These are phyloP conservation scores for Begonia loranthoides DNA, from an alignment of 306 rosid species.

Conservation along the genomic window DNA sequence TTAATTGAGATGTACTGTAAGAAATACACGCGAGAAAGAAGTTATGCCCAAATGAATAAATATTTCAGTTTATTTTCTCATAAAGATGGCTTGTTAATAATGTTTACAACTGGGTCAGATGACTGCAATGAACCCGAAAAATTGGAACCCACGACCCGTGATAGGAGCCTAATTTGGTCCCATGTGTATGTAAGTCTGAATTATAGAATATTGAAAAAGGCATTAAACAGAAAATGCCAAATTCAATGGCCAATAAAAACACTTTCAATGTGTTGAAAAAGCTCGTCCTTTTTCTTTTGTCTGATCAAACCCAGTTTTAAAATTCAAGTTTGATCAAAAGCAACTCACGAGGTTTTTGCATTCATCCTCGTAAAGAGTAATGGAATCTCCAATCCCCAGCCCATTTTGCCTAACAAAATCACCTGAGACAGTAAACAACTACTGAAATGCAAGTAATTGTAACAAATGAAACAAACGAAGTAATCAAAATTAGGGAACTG, in stretches of 20 bases:
- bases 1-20: slow-evolving; percentile 17
- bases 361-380: slow-evolving; percentile 41
- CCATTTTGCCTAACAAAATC: slow-evolving; percentile 29
- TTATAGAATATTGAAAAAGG: background rate
- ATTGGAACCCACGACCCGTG: too few relatives aligned
- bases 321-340: background rate
- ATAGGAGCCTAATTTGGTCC: too few relatives aligned
- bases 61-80: background rate
- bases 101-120: too few relatives aligned
- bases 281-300: too few relatives aligned
- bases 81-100: too few relatives aligned
- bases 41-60: background rate
- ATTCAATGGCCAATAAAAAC: background rate
- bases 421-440: slow-evolving; percentile 19
- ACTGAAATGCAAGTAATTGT: too few relatives aligned
- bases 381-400: slow-evolving; percentile 33
- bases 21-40: background rate
- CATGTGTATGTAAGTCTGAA: too few relatives aligned
- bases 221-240: background rate
- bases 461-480: too few relatives aligned
- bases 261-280: background rate
- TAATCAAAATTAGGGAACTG: too few relatives aligned
- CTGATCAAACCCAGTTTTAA: too few relatives aligned
- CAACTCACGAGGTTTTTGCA: slow-evolving; percentile 44
- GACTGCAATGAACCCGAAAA: too few relatives aligned